Base-by-base conservation (phyloP, 768 basidiomycete species). In the Filobasidium floriforme region DNA sequence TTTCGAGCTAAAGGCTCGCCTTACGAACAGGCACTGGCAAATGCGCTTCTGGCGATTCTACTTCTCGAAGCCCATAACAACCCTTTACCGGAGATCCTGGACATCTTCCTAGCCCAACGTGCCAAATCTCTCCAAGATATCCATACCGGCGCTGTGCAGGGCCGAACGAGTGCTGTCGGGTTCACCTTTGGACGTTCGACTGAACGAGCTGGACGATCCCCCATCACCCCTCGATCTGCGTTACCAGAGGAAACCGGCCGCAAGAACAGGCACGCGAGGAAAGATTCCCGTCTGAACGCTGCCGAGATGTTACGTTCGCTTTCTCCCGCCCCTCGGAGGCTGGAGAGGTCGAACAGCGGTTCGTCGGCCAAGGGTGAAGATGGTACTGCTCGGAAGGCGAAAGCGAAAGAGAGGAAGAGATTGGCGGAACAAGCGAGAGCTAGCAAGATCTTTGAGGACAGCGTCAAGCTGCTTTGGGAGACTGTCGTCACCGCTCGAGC, bases 1-100 rank as follows among this genome's bases (percentile, higher is more conserved):
- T 4, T 37, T 37, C 32, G 32, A 37, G 32, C 32, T 37, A 9
- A 37, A 37, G 9, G 9, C 32, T 37, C 9, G 32, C 32, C 4
- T 37, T 37, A 9, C 9, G 9, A 37, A 4, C 32, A 49, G 46
- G 5, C 46, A 18, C 22, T 49, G 46, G 46, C 46, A 18, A 15
- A 49, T 49, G 87, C 87, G 3, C 82, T 94, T 11, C 81, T 93
- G 11, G 87, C 89, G 0, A 83, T 97, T 51, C 87, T 93, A 75
- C 82, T 96, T n/a, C 83, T 97, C 29, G 92, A 96, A 73, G 24
- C 54, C 4, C 54, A 32, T 51, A 90, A 90, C 7, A 82, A 87
- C 55, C 89, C 92, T 7, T 80, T 93, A 10, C 76, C 81, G 24
- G 90, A 92, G 59, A 86, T 88, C 0, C 80, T 93, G 37, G 79